phyloP scores from a whole-genome alignment of 2,329 filamentous ascomycete species.

The Penicillium sp. region DNA sequence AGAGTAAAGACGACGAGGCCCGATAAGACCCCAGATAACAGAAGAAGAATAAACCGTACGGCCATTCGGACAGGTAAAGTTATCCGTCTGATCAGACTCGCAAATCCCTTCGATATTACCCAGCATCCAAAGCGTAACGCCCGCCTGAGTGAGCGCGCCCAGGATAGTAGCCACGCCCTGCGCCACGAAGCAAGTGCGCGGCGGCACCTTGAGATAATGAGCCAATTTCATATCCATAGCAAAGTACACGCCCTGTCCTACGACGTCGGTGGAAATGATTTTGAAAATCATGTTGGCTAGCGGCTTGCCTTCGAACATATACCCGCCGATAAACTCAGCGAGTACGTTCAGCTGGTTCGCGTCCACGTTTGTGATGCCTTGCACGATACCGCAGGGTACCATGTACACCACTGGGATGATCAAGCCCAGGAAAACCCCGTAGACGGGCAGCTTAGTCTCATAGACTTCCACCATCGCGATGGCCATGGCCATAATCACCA shows the following conservation, averaged over 20 bases:
- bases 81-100: conserved; percentile 40
- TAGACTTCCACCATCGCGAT: conserved; percentile 43
- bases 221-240: conserved; percentile 53
- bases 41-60: conserved; percentile 51
- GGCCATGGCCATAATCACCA: conserved; percentile 29
- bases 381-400: conserved; percentile 46
- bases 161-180: conserved; percentile 51
- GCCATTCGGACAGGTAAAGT: conserved; percentile 51
- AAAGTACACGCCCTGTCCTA: conserved; percentile 49
- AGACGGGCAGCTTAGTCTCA: conserved; percentile 44
- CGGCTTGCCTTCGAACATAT: conserved; percentile 45
- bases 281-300: conserved; percentile 50
- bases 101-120: conserved; percentile 46
- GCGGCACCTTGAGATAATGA: conserved; percentile 53
- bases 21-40: conserved; percentile 54
- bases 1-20: conserved; percentile 50
- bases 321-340: conserved; percentile 47
- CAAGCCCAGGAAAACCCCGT: conserved; percentile 44
- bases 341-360: conserved; percentile 47
- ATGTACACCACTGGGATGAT: conserved; percentile 45
- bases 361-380: conserved; percentile 46
- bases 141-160: conserved; percentile 46
- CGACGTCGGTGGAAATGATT: conserved; percentile 42
- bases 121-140: conserved; percentile 40
- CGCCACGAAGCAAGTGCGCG: conserved; percentile 48